Conservation (phyloP, 306 rosid species). For the Quercus variabilis region DNA sequence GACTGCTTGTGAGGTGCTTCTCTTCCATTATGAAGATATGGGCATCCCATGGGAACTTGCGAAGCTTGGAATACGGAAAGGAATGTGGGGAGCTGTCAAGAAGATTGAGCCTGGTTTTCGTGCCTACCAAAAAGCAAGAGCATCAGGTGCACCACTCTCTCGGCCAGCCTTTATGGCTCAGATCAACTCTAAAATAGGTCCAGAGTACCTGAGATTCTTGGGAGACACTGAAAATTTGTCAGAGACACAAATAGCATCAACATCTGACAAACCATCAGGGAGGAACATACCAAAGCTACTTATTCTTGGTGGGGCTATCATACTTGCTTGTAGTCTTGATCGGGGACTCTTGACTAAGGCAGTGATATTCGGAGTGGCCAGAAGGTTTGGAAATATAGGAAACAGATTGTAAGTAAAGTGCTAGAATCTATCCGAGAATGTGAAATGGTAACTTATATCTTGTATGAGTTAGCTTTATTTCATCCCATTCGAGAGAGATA, state of each 20-base stretch:
- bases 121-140: conserved; percentile 69
- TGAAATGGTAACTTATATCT: not conserved
- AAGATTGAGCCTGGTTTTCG: conserved; percentile 90
- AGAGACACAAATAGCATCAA: conserved; percentile 22
- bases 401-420: conserved; percentile 36
- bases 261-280: conserved; percentile 55
- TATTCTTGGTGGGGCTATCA: conserved; percentile 71
- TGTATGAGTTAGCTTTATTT: conserved; percentile 4
- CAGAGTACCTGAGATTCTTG: conserved; percentile 48
- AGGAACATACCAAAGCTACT: conserved; percentile 56
- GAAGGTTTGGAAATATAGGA: conserved; percentile 75
- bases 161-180: conserved; percentile 71
- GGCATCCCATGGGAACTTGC: conserved; percentile 99
- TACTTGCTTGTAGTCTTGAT: conserved; percentile 87
- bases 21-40: conserved; percentile 97
- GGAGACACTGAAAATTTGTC: conserved; percentile 33
- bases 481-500: conserved; percentile 3
- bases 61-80: conserved; percentile 84
- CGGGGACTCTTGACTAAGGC: conserved; percentile 82
- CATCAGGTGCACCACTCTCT: conserved; percentile 57
- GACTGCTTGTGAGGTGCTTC: conserved; percentile 82
- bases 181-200: conserved; percentile 58
- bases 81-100: conserved; percentile 93
- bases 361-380: conserved; percentile 79
- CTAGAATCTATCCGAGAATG: conserved; percentile 11